These are phyloP conservation scores for Raphanus sativus DNA, from an alignment of 345 rosid genomes.

Conservation along the genomic window DNA sequence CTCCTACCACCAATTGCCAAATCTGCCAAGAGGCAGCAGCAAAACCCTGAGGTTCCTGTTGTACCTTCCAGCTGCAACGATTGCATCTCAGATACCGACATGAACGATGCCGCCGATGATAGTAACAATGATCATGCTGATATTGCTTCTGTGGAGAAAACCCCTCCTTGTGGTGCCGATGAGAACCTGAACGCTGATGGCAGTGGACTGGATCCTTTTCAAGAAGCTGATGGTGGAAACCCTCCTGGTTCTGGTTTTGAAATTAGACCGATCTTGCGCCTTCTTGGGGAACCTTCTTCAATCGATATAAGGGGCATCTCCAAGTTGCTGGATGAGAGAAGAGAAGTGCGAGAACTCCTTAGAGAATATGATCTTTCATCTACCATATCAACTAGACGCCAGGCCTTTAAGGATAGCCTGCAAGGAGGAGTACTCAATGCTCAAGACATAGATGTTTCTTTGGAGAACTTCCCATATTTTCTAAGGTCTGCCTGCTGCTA, in stretches of 20 bases:
- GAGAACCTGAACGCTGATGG: slow-evolving; percentile 53
- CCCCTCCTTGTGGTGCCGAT: slow-evolving; percentile 47
- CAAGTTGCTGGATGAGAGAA: slow-evolving; percentile 61
- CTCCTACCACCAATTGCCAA: slow-evolving; percentile 62
- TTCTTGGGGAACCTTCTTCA: slow-evolving; percentile 61
- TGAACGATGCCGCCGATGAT: slow-evolving; percentile 55
- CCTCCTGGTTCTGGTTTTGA: slow-evolving; percentile 53
- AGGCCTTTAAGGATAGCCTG: slow-evolving; percentile 68
- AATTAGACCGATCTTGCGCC: slow-evolving; percentile 64
- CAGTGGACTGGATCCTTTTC: slow-evolving; percentile 54
- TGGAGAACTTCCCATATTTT: slow-evolving; percentile 79
- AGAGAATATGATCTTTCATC: slow-evolving; percentile 55
- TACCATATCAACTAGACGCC: slow-evolving; percentile 57
- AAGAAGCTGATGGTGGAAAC: slow-evolving; percentile 56
- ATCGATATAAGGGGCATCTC: slow-evolving; percentile 56
- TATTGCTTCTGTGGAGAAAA: slow-evolving; percentile 61
- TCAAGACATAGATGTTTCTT: slow-evolving; percentile 67
- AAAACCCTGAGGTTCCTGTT: slow-evolving; percentile 55
- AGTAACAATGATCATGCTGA: slow-evolving; percentile 52
- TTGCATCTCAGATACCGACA: slow-evolving; percentile 58
- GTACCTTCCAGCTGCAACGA: slow-evolving; percentile 57
- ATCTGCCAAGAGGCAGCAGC: slow-evolving; percentile 55
- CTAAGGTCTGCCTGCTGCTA: slow-evolving; percentile 59
- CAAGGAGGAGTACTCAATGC: slow-evolving; percentile 66
- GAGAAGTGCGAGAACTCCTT: slow-evolving; percentile 52